Percentiles rank a stretch among this genome's conserved stretches.
Evolutionary conservation across 768 basidiomycete genomes (phyloP).

Genomic region (Mycena kentingensis): DNA sequence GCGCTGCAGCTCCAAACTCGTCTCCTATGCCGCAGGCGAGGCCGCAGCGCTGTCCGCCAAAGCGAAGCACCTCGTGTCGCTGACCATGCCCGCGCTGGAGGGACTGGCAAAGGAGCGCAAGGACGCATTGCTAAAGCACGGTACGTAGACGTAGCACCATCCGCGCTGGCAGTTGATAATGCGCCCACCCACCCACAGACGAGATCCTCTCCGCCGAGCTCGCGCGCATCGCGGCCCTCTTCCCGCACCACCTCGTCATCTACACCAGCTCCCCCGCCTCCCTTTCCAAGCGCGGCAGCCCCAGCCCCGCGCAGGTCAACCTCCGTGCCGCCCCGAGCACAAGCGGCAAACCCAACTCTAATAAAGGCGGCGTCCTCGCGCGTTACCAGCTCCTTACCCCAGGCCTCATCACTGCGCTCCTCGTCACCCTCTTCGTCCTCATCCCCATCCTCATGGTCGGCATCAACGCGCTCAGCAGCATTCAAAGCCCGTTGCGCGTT

Average conservation of each 20-base stretch:
- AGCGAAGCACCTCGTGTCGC: constrained; percentile 56
- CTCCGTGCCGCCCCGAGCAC: constrained; percentile 36
- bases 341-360: too few relatives aligned
- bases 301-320: constrained; percentile 18
- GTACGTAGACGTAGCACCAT: constrained; percentile 39
- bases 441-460: constrained; percentile 67
- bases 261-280: constrained; percentile 56
- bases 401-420: constrained; percentile 64
- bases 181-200: constrained; percentile 36
- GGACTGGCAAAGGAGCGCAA: constrained; percentile 48
- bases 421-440: constrained; percentile 66
- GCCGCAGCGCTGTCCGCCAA: constrained; percentile 37
- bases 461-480: constrained; percentile 67
- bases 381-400: constrained; percentile 80
- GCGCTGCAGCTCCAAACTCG: constrained; percentile 54
- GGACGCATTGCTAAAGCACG: constrained; percentile 50
- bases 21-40: constrained; percentile 45
- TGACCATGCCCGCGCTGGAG: constrained; percentile 56
- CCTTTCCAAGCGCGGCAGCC: constrained; percentile 38
- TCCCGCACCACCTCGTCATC: constrained; percentile 67
- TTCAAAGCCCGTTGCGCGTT: constrained; percentile 66
- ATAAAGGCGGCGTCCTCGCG: constrained; percentile 63
- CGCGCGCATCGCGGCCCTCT: constrained; percentile 44
- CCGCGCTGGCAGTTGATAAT: not conserved
- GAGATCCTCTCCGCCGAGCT: constrained; percentile 51